Percentiles rank a stretch among this genome's conserved stretches.
Conservation (phyloP, 176 grass and related monocot genomes). For the Cenchrus americanus region DNA sequence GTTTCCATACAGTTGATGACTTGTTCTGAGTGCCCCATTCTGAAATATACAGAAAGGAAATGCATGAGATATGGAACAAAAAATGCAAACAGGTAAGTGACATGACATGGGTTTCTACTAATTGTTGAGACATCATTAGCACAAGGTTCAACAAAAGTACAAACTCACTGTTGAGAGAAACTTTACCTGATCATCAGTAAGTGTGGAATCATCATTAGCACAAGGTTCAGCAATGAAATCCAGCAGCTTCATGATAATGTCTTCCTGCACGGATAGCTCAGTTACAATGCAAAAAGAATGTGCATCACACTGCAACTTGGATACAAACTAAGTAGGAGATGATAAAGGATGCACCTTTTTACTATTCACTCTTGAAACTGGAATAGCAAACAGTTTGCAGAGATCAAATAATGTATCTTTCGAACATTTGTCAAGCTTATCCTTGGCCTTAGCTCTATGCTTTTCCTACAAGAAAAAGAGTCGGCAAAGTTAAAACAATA, state of each 20-base stretch:
- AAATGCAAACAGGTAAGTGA: neutral
- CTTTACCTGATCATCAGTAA: conserved; percentile 55
- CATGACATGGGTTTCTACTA: too few relatives aligned
- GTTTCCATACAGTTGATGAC: conserved; percentile 68
- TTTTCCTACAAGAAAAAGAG: conserved; percentile 72
- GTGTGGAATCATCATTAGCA: conserved; percentile 39
- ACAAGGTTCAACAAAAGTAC: neutral
- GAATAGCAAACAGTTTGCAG: conserved; percentile 73
- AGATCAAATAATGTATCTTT: conserved; percentile 75
- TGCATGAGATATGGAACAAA: conserved; percentile 25
- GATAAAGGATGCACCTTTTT: conserved; percentile 58
- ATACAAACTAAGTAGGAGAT: neutral
- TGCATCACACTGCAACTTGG: conserved; percentile 24
- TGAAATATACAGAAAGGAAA: conserved; percentile 51
- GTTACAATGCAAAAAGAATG: neutral
- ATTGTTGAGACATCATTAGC: too few relatives aligned
- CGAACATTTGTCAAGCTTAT: conserved; percentile 87
- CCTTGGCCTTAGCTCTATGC: conserved; percentile 83
- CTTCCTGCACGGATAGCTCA: conserved; percentile 62
- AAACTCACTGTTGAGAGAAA: neutral
- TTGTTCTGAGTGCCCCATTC: conserved; percentile 57
- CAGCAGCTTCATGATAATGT: conserved; percentile 78
- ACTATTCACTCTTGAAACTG: conserved; percentile 60
- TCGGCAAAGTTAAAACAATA: conserved; percentile 23
- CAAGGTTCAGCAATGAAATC: conserved; percentile 87